Evolutionary conservation across 768 basidiomycete species (phyloP).

Genomic region (Psilocybe azurescens): DNA sequence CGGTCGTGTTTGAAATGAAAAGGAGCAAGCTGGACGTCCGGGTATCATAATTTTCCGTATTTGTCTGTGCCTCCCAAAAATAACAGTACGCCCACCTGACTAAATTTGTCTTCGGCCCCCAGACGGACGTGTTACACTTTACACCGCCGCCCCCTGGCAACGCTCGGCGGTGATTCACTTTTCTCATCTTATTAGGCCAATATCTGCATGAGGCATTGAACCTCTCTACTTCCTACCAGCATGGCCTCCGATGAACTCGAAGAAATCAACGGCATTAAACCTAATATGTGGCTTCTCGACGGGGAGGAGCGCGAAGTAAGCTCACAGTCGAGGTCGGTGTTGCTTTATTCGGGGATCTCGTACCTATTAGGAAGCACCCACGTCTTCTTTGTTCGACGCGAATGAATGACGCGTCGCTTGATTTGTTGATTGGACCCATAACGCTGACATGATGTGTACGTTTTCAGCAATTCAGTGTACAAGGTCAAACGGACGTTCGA

Average conservation of each 20-base stretch:
- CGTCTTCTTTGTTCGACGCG: background rate
- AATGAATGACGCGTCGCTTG: slow-evolving; percentile 23
- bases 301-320: slow-evolving; percentile 54
- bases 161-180: too few species aligned
- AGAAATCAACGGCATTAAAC: slow-evolving; percentile 57
- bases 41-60: background rate
- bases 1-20: background rate
- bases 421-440: slow-evolving; percentile 11
- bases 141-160: background rate
- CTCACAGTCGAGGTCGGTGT: slow-evolving; percentile 41
- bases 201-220: background rate
- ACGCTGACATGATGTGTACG: slow-evolving; percentile 5
- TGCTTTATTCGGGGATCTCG: background rate
- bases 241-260: slow-evolving; percentile 46
- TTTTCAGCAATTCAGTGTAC: slow-evolving; percentile 43
- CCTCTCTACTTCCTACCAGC: slow-evolving; percentile 13
- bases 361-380: background rate
- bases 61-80: slow-evolving; percentile 5
- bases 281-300: slow-evolving; percentile 49
- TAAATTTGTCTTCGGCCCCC: slow-evolving; percentile 29
- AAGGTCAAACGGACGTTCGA: slow-evolving; percentile 49
- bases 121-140: slow-evolving; percentile 12
- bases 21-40: background rate
- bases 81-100: slow-evolving; percentile 11
- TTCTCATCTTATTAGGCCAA: background rate